Percentiles rank a stretch among this genome's conserved stretches.
phyloP scores from a whole-genome alignment of 768 basidiomycete genomes.

The Hydnomerulius pinastri region DNA sequence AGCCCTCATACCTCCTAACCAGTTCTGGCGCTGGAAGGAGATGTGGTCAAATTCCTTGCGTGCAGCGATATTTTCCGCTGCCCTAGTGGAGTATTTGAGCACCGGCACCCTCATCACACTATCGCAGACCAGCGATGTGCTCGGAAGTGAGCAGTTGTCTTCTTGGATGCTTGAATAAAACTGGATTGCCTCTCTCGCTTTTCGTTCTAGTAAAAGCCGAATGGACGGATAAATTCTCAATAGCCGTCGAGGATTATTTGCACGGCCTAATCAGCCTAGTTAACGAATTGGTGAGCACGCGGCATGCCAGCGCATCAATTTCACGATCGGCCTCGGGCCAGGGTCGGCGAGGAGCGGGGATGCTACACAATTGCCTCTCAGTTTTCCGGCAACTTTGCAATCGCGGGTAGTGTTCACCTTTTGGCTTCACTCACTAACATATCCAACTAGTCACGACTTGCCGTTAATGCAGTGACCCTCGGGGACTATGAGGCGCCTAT shows the following conservation, averaged over 20 bases:
- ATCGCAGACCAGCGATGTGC: conserved; percentile 46
- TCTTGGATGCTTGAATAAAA: not conserved
- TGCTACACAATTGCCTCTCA: not conserved
- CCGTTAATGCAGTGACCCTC: conserved; percentile 80
- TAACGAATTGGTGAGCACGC: conserved; percentile 69
- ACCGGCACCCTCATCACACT: conserved; percentile 61
- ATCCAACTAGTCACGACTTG: conserved; percentile 63
- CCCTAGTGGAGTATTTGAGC: conserved; percentile 65
- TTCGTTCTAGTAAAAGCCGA: conserved; percentile 58
- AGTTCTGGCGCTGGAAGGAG: conserved; percentile 85
- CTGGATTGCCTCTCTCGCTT: conserved; percentile 6
- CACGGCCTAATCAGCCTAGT: conserved; percentile 77
- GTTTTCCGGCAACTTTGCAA: not conserved
- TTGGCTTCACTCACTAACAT: conserved; percentile 6
- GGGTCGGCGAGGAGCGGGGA: no score
- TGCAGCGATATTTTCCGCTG: conserved; percentile 63
- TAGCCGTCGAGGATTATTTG: conserved; percentile 79
- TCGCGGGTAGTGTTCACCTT: not conserved
- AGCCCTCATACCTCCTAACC: conserved; percentile 61
- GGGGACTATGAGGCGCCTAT: conserved; percentile 80
- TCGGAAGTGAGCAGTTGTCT: conserved; percentile 61
- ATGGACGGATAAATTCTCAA: conserved; percentile 64
- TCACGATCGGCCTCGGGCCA: no score
- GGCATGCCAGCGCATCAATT: not conserved
- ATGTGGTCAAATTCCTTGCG: conserved; percentile 77